These are phyloP conservation scores for Hysterium pulicare DNA, from an alignment of 2,329 filamentous ascomycete species.

Conservation along the genomic window DNA sequence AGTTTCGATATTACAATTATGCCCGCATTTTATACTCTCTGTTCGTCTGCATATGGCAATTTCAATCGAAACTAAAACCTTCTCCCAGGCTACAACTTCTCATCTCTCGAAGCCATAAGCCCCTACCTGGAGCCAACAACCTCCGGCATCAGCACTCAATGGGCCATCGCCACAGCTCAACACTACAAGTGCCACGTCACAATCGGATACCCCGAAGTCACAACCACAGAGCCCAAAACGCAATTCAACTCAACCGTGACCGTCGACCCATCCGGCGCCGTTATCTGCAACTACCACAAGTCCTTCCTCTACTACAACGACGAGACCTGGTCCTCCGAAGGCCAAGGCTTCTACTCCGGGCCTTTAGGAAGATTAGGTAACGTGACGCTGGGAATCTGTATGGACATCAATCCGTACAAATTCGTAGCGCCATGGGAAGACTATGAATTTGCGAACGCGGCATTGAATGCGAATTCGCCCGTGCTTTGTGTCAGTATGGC, in stretches of 20 bases:
- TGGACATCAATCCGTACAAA: slow-evolving; percentile 62
- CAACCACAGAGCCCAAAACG: slow-evolving; percentile 21
- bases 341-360: slow-evolving; percentile 39
- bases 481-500: slow-evolving; percentile 73
- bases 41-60: too few species aligned
- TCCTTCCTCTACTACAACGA: slow-evolving; percentile 65
- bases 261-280: slow-evolving; percentile 52
- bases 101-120: slow-evolving; percentile 62
- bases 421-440: slow-evolving; percentile 57
- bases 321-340: slow-evolving; percentile 61
- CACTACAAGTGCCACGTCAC: slow-evolving; percentile 66
- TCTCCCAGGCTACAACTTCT: slow-evolving; percentile 70
- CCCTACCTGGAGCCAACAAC: slow-evolving; percentile 66
- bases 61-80: too few species aligned
- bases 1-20: too few species aligned
- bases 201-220: slow-evolving; percentile 68
- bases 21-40: too few species aligned
- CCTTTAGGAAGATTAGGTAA: slow-evolving; percentile 33
- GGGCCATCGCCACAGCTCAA: slow-evolving; percentile 65
- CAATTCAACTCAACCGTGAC: slow-evolving; percentile 61
- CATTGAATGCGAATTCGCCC: slow-evolving; percentile 55
- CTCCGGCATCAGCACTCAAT: slow-evolving; percentile 65
- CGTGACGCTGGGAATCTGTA: slow-evolving; percentile 49
- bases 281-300: slow-evolving; percentile 61
- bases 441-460: slow-evolving; percentile 58